Base-by-base conservation (phyloP, 192 early-diverging fungal species). In the Coemansia furcata region DNA sequence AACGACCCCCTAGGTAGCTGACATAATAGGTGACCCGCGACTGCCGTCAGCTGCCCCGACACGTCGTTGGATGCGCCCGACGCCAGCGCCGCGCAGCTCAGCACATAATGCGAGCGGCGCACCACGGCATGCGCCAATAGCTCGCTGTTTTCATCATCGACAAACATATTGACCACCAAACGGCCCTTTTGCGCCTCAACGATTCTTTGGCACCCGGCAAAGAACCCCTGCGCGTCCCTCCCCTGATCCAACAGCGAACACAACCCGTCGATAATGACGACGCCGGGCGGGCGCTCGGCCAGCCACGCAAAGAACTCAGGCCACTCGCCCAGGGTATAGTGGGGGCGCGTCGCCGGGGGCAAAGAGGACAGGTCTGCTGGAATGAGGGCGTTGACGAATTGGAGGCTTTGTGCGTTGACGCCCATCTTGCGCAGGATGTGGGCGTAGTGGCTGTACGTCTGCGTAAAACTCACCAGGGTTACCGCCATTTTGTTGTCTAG, bases 391-490 rank as follows among this genome's bases (percentile, higher is more conserved):
- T 73, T 76, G 60, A 76, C 71, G 47, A 81, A 81, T 14, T 69
- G 65, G 3, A 71, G 23, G 58, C 12, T 60, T 68, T 17, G 52
- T 21, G 6, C 57, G 35, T 72, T 68, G 10, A 81, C 65, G 1
- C 78, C 78, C 67, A 72, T 73, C 57, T 81, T 81, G 50, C 73
- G 78, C 67, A 81, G 63, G 4, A 81, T 76, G 58, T 81, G 78
- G 57, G 73, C 58, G 58, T 81, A 81, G 66, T 81, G 73, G 67
- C 62, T 81, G 60, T 64, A 62, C 2, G 78, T 76, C 19, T 76
- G 73, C 6, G 63, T 62, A 29, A 81, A 72, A 17, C 70, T 73
- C 17, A 81, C 9, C 1, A 81, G 67, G 3, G 63, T 49, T 2
- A 75, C 65, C 0, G 62, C 36, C 0, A 33, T n/a, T 32, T 64